phyloP scores from a whole-genome alignment of 2,329 filamentous ascomycete species.

The Penicillium sp. region DNA sequence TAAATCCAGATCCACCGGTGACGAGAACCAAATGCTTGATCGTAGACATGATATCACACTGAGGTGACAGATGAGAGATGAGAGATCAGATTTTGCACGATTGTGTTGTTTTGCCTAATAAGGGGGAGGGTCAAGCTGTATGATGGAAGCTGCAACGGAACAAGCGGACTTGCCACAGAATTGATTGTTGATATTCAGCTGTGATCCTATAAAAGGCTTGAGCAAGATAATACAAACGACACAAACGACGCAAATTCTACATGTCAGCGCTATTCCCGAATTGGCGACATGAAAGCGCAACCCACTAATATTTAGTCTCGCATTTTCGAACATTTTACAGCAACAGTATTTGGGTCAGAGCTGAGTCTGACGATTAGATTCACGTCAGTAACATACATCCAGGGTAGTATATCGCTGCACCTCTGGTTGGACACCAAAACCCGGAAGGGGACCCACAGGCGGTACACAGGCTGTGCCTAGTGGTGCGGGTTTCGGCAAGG shows the following conservation, averaged over 20 bases:
- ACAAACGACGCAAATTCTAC: not conserved
- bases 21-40: slow-evolving; percentile 1
- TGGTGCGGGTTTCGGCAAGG: not conserved
- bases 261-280: not conserved
- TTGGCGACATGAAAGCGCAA: not conserved
- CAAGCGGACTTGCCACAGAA: not conserved
- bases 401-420: not conserved
- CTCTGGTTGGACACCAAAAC: not conserved
- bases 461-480: not conserved
- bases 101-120: not conserved
- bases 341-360: not conserved
- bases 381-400: not conserved
- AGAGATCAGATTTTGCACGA: not conserved
- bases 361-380: not conserved
- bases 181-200: not conserved
- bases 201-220: not conserved
- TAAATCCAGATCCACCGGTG: slow-evolving; percentile 12
- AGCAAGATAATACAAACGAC: not conserved
- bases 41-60: not conserved
- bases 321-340: not conserved
- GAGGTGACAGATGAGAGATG: not conserved
- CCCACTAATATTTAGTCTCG: not conserved
- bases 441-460: not conserved
- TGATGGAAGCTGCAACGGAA: too few species aligned
- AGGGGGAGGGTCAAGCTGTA: too few species aligned